Percentiles rank a stretch among this genome's conserved stretches.
These are phyloP conservation scores for Phylloboletellus chloephorus DNA, from an alignment of 1,284 basidiomycete species.

Conservation along the genomic window DNA sequence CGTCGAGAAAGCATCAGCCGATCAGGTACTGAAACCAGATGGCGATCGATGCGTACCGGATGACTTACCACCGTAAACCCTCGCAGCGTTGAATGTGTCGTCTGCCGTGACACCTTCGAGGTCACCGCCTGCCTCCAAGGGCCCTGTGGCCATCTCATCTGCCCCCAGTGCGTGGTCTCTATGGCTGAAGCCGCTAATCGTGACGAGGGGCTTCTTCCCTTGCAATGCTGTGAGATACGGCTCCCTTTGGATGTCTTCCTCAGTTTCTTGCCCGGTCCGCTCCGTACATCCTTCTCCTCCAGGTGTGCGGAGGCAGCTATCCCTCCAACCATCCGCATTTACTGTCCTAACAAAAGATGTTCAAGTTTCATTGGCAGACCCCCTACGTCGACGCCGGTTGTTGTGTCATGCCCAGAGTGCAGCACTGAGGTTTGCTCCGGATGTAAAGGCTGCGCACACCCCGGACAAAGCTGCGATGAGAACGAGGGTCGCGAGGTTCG, in stretches of 20 bases:
- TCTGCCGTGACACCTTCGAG: conserved; percentile 18
- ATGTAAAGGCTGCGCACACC: conserved; percentile 28
- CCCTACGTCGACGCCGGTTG: conserved; percentile 5
- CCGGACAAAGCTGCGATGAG: conserved; percentile 17
- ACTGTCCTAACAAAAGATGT: conserved; percentile 38
- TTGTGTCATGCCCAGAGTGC: conserved; percentile 26
- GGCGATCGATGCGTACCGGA: background rate
- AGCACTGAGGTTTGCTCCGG: conserved; percentile 28
- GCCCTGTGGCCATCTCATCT: conserved; percentile 38
- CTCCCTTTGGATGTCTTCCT: conserved; percentile 31
- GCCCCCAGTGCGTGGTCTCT: conserved; percentile 32
- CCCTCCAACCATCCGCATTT: conserved; percentile 34
- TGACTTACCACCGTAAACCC: background rate
- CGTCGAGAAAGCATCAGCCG: background rate
- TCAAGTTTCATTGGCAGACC: conserved; percentile 36
- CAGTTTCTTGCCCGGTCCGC: conserved; percentile 23
- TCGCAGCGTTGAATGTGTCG: conserved; percentile 22
- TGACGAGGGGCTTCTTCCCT: conserved; percentile 39
- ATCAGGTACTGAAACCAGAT: conserved; percentile 7
- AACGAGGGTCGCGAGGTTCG: conserved; percentile 27
- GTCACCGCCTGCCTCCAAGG: conserved; percentile 18
- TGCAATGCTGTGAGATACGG: conserved; percentile 37
- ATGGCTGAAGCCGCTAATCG: conserved; percentile 36
- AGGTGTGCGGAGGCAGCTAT: conserved; percentile 32
- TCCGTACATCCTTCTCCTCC: conserved; percentile 26